Conservation (phyloP, 164 flowering plant genomes). For the Paratinospora sagittata region DNA sequence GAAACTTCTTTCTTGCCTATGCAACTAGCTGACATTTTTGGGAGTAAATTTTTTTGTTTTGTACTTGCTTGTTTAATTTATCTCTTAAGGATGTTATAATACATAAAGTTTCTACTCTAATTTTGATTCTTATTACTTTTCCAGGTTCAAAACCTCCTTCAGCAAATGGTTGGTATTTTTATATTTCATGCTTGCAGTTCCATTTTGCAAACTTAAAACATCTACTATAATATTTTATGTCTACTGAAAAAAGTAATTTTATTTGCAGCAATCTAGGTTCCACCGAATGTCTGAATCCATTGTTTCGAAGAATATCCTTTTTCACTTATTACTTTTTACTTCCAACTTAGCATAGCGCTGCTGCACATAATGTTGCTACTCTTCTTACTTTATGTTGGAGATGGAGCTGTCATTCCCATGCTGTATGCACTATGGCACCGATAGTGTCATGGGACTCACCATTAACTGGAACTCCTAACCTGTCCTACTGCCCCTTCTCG, state of each 20-base stretch:
- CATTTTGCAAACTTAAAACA: not conserved
- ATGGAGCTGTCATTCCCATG: not conserved
- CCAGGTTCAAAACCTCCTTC: constrained; percentile 81
- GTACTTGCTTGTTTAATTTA: not conserved
- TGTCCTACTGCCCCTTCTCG: too few relatives aligned
- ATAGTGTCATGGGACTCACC: too few relatives aligned
- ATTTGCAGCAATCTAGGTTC: constrained; percentile 86
- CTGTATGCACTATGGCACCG: not conserved
- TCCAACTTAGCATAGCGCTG: not conserved
- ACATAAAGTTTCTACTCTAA: not conserved
- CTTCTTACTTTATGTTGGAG: not conserved
- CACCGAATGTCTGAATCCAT: constrained; percentile 86
- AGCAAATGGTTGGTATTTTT: constrained; percentile 63
- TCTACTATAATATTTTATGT: not conserved
- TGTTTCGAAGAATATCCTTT: constrained; percentile 91
- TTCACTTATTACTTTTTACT: not conserved
- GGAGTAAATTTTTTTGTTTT: not conserved
- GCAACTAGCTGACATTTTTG: not conserved
- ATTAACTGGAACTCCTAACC: too few relatives aligned
- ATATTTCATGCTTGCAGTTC: not conserved
- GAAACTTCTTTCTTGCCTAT: not conserved
- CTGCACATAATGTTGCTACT: not conserved
- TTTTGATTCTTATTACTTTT: constrained; percentile 11
- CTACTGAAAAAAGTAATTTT: not conserved
- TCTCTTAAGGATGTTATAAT: not conserved